Base-by-base conservation (phyloP, 768 basidiomycete genomes). In the Leccinum subtestaceum region DNA sequence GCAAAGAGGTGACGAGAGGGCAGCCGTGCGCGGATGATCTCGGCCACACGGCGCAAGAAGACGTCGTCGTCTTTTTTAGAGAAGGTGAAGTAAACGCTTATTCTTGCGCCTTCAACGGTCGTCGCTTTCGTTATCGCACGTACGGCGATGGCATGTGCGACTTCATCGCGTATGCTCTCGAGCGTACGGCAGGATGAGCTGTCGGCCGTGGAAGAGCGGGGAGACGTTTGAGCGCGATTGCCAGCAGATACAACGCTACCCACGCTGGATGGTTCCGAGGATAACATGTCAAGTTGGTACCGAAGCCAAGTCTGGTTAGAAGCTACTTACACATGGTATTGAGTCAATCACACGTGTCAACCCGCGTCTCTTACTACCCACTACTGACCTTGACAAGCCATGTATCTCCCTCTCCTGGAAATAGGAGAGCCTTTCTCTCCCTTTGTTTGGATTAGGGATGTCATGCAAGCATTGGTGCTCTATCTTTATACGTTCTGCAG, bases 71-170 rank as follows among this genome's bases (percentile, higher is more conserved):
- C 77, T 25, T 69, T 73, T 59, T 82, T 84, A 1, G 87, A 79
- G 56, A 88, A 78, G 12, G 85, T 84, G 21, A 87, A 72, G 53
- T 80, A 72, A 15, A 91, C 85, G 40, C 85, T 84, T 52, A 87
- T 76, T 53, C 81, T 79, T 13, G 82, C 80, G 47, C 79, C 83
- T 61, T 88, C 83, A 31, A 81, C 61, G 1, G 63, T 63, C 63
- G 81, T 76, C 2, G 83, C 77, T 58, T 81, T 80, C 36, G 74
- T 80, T 59, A 85, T 75, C 2, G 81, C 76, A 25, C 81, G 79
- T 10, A 85, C 69, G 4, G 85, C 86, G 52, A 88, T 76, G 60
- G 81, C 78, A 45, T 78, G 72, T 0, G 86, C 81, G 15, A 86
- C 85, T 63, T 87, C 83, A 25, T 81, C 76, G 17, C 84, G 80